Conservation (phyloP, 805 yeast species). For the Saitoella complicata region DNA sequence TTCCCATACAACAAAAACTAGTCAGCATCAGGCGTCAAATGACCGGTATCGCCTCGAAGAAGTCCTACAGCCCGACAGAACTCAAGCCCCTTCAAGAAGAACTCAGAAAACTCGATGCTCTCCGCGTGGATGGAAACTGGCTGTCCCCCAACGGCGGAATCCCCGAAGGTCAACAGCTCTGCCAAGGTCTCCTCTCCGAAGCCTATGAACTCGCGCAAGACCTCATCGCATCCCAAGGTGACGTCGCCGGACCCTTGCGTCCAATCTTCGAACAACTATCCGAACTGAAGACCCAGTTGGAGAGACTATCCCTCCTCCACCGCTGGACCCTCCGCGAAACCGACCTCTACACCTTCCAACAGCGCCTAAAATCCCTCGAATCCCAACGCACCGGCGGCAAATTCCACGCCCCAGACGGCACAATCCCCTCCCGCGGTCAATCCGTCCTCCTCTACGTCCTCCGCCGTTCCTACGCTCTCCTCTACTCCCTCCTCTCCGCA, state of each 20-base stretch:
- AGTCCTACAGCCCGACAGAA: constrained; percentile 19
- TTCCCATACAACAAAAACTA: constrained; percentile 39
- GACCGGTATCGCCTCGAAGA: constrained; percentile 34
- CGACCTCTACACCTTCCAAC: constrained; percentile 73
- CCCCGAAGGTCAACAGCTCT: constrained; percentile 19
- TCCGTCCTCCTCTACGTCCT: constrained; percentile 51
- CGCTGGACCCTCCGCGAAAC: constrained; percentile 97
- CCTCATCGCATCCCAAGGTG: constrained; percentile 30
- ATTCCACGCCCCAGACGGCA: constrained; percentile 13
- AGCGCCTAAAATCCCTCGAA: no score
- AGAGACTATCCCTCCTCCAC: constrained; percentile 73
- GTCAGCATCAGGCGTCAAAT: constrained; percentile 48
- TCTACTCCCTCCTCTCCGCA: constrained; percentile 75
- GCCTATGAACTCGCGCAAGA: constrained; percentile 63
- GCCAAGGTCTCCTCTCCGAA: constrained; percentile 46
- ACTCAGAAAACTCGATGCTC: constrained; percentile 29
- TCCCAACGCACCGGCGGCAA: background rate
- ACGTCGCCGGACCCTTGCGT: constrained; percentile 33
- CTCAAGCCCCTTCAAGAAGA: constrained; percentile 24
- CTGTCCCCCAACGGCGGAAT: constrained; percentile 17
- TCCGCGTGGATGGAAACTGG: constrained; percentile 44
- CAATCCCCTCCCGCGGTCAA: constrained; percentile 11
- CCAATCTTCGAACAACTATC: constrained; percentile 48
- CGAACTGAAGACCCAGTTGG: constrained; percentile 55
- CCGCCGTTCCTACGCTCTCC: constrained; percentile 79